Conservation (phyloP, 306 rosid species). For the Elaeagnus macrophylla region DNA sequence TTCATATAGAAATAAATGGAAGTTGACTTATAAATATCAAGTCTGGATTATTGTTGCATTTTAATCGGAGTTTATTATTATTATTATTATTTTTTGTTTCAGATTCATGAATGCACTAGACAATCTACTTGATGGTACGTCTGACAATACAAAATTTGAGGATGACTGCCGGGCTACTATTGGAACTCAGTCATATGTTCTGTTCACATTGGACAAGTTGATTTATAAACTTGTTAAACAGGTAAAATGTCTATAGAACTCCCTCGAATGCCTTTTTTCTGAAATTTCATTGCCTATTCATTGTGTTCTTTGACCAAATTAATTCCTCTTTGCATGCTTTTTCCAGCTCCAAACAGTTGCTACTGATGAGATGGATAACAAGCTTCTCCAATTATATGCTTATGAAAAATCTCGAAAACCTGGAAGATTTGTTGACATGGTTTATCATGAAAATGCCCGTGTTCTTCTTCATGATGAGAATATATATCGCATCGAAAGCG, state of each 20-base stretch:
- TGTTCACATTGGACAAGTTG: conserved; percentile 93
- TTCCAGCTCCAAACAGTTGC: conserved; percentile 82
- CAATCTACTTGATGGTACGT: conserved; percentile 89
- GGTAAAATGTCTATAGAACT: conserved; percentile 26
- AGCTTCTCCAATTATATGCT: conserved; percentile 80
- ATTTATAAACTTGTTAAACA: conserved; percentile 92
- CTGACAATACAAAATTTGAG: conserved; percentile 94
- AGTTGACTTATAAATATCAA: too few relatives aligned
- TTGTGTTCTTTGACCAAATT: conserved; percentile 14
- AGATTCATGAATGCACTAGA: conserved; percentile 95
- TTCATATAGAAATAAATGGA: too few relatives aligned
- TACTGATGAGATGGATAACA: conserved; percentile 87
- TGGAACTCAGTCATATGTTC: conserved; percentile 90
- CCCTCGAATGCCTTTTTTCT: conserved; percentile 3
- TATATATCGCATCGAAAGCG: conserved; percentile 86
- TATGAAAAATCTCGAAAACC: conserved; percentile 84
- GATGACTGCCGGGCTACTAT: conserved; percentile 97
- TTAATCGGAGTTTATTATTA: conserved; percentile 1
- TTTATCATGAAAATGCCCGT: conserved; percentile 94
- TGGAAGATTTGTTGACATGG: conserved; percentile 67
- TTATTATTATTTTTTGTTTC: conserved; percentile 24
- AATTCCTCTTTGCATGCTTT: conserved; percentile 10
- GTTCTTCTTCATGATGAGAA: conserved; percentile 97
- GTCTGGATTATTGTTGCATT: too few relatives aligned
- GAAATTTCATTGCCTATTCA: conserved; percentile 5